Evolutionary conservation across 768 basidiomycete species (phyloP).

Genomic region (Pulveroboletus sp.): DNA sequence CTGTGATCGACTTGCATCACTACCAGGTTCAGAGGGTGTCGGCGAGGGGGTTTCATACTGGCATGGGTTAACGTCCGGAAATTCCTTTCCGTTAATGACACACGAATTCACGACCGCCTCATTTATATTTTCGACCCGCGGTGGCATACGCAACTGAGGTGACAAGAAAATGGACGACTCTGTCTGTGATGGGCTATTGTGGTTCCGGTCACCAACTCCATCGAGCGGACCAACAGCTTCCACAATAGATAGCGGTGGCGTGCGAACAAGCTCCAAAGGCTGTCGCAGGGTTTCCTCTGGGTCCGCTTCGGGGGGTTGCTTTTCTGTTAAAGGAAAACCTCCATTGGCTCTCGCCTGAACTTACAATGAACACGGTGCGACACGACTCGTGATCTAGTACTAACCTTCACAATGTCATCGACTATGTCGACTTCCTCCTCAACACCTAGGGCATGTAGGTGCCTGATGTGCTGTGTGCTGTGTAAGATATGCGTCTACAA

Average conservation of each 20-base stretch:
- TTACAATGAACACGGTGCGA: no score
- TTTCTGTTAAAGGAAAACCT: not conserved
- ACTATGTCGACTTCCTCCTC: conserved; percentile 1
- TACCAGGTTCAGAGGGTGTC: conserved; percentile 28
- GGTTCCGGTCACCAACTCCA: not conserved
- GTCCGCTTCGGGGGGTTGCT: not conserved
- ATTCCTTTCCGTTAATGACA: not conserved
- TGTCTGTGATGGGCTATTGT: not conserved
- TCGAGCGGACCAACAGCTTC: not conserved
- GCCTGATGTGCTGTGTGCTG: conserved; percentile 17
- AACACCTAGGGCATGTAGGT: conserved; percentile 5
- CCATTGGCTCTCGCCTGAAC: conserved; percentile 2
- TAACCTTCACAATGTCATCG: conserved; percentile 1
- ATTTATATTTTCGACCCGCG: not conserved
- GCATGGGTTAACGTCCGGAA: not conserved
- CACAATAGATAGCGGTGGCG: not conserved
- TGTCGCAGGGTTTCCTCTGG: not conserved
- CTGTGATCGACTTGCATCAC: conserved; percentile 6
- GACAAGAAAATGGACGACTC: conserved; percentile 1
- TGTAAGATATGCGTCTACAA: conserved; percentile 7
- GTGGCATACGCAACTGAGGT: not conserved
- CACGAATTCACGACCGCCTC: not conserved
- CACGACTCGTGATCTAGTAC: not conserved
- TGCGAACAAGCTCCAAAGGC: not conserved
- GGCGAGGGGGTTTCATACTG: conserved; percentile 18